A percentile compares a stretch with the other conserved stretches of the same genome.
phyloP scores from a whole-genome alignment of 768 basidiomycete species.

The Tulasnella calospora region DNA sequence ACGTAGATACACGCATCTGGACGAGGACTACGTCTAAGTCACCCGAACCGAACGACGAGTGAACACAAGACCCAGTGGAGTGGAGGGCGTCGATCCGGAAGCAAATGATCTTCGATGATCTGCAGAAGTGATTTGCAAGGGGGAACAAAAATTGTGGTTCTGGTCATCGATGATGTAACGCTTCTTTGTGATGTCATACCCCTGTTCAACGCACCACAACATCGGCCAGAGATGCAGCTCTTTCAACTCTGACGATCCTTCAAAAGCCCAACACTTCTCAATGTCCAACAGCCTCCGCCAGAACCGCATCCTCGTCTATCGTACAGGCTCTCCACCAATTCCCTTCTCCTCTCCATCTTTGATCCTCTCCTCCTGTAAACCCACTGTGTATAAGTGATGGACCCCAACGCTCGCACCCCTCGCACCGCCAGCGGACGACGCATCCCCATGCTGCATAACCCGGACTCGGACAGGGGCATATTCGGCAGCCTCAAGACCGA shows the following conservation, averaged over 20 bases:
- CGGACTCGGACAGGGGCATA: neutral
- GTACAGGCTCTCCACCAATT: neutral
- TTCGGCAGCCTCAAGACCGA: slow-evolving; percentile 13
- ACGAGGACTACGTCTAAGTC: neutral
- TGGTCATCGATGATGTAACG: neutral
- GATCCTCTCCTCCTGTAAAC: neutral
- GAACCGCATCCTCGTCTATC: neutral
- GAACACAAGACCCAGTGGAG: neutral
- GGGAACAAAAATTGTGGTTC: neutral
- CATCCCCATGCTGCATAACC: neutral
- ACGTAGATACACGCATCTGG: no score
- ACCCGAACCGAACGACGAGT: neutral
- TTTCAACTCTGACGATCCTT: neutral
- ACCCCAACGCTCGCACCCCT: neutral
- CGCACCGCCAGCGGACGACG: neutral
- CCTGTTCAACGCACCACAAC: neutral
- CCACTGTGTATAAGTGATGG: neutral
- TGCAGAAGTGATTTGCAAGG: neutral
- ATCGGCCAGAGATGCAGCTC: neutral
- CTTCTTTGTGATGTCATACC: neutral
- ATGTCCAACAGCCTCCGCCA: neutral
- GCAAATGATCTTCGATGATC: neutral
- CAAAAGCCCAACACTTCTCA: neutral
- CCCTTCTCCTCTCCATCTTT: neutral
- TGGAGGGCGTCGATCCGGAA: neutral